These are phyloP conservation scores for Pachysandra terminalis DNA, from an alignment of 164 flowering plant genomes.

Conservation along the genomic window DNA sequence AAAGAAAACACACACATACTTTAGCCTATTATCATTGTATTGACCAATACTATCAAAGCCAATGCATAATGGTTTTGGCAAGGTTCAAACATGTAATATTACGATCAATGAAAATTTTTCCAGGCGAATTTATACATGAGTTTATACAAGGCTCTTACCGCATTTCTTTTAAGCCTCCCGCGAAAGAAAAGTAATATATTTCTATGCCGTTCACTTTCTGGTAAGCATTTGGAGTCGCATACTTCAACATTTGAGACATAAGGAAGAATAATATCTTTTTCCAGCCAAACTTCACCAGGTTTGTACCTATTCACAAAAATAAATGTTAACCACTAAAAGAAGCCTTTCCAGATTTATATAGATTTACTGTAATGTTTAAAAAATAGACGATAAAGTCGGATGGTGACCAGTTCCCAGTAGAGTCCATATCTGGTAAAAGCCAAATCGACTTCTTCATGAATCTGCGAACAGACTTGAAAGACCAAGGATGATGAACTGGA, in stretches of 20 bases:
- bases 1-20: too few species aligned
- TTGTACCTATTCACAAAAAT: constrained; percentile 66
- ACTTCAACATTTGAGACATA: constrained; percentile 86
- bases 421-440: constrained; percentile 98
- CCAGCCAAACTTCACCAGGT: constrained; percentile 95
- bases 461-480: constrained; percentile 88
- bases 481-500: constrained; percentile 99
- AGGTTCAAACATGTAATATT: too few species aligned
- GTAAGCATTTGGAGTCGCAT: constrained; percentile 73
- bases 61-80: too few species aligned
- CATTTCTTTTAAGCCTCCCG: constrained; percentile 96
- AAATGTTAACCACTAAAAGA: background rate
- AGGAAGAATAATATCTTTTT: constrained; percentile 94
- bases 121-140: background rate
- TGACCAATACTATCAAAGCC: too few species aligned
- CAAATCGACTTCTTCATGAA: constrained; percentile 89
- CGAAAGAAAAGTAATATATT: constrained; percentile 77
- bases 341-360: background rate
- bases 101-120: constrained; percentile 1
- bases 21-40: too few species aligned
- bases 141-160: constrained; percentile 49
- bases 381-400: constrained; percentile 8
- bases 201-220: constrained; percentile 54
- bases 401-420: constrained; percentile 86
- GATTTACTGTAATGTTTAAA: background rate